Percentiles rank a stretch among this genome's conserved stretches.
Conservation (phyloP, 192 early-diverging fungal genomes). For the Coemansia sp. region DNA sequence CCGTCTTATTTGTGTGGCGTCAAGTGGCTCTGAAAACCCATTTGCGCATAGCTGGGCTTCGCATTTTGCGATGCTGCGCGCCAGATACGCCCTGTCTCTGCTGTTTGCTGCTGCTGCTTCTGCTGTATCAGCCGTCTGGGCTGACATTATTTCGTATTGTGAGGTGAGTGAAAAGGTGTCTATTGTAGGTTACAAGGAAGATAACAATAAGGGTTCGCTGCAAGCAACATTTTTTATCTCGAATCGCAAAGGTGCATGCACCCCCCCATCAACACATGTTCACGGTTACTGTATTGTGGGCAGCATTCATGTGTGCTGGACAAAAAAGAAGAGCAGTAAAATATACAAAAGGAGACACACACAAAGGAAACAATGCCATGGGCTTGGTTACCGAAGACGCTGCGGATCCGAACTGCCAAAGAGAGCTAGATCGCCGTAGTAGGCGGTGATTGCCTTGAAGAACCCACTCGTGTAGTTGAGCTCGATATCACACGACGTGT, state of each 20-base stretch:
- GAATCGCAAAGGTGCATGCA: background rate
- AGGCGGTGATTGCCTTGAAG: slow-evolving; percentile 70
- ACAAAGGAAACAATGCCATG: background rate
- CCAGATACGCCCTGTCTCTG: slow-evolving; percentile 7
- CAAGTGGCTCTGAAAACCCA: slow-evolving; percentile 40
- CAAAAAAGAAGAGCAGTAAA: background rate
- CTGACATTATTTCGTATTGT: background rate
- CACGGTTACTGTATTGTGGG: slow-evolving; percentile 3
- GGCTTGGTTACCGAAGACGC: background rate
- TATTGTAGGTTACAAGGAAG: background rate
- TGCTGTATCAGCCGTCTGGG: background rate
- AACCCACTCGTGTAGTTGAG: slow-evolving; percentile 66
- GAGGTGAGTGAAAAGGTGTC: background rate
- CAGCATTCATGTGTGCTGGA: background rate
- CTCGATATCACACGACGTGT: slow-evolving; percentile 75
- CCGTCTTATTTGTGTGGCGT: slow-evolving; percentile 28
- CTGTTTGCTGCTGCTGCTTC: background rate
- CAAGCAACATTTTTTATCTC: background rate
- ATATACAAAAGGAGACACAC: background rate
- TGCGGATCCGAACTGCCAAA: slow-evolving; percentile 23
- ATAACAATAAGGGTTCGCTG: background rate
- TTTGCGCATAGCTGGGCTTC: slow-evolving; percentile 26
- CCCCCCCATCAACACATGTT: background rate
- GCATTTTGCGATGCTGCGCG: slow-evolving; percentile 27
- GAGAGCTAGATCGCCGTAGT: slow-evolving; percentile 72